Percentiles rank a stretch among this genome's conserved stretches.
Evolutionary conservation across 345 rosid genomes (phyloP).

Genomic region (Corchorus capsularis): DNA sequence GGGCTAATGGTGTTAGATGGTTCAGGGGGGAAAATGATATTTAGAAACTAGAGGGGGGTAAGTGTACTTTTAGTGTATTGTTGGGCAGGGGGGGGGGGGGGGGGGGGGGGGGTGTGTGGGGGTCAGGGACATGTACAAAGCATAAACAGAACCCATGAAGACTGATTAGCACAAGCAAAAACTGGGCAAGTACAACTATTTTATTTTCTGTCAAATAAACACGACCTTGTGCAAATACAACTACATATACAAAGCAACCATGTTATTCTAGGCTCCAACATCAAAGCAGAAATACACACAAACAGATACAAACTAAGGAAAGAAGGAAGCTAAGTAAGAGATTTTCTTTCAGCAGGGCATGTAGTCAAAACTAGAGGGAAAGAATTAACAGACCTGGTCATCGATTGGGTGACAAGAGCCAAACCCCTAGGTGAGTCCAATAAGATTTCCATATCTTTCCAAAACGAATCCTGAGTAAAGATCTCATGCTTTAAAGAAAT

Average conservation of each 20-base stretch:
- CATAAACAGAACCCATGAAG: background rate
- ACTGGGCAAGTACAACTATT: background rate
- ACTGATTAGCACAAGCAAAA: background rate
- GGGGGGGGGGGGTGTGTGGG: too few species aligned
- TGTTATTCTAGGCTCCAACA: background rate
- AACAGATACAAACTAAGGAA: background rate
- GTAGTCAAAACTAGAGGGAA: slow-evolving; percentile 3
- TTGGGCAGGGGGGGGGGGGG: too few species aligned
- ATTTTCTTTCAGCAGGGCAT: background rate
- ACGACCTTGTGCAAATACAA: background rate
- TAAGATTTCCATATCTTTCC: slow-evolving; percentile 66
- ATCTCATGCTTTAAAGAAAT: slow-evolving; percentile 32
- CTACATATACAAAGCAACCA: background rate
- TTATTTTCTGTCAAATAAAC: slow-evolving; percentile 3
- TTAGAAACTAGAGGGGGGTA: too few species aligned
- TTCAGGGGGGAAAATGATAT: too few species aligned
- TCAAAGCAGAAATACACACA: background rate
- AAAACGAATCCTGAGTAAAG: slow-evolving; percentile 48
- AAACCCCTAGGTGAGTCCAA: slow-evolving; percentile 55
- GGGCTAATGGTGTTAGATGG: too few species aligned
- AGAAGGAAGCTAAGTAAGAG: background rate
- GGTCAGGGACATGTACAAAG: background rate
- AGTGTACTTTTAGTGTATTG: too few species aligned
- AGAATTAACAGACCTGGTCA: slow-evolving; percentile 58
- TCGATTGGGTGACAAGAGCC: slow-evolving; percentile 47